Evolutionary conservation across 768 basidiomycete species (phyloP).

Genomic region (Termitomyces titanicus): DNA sequence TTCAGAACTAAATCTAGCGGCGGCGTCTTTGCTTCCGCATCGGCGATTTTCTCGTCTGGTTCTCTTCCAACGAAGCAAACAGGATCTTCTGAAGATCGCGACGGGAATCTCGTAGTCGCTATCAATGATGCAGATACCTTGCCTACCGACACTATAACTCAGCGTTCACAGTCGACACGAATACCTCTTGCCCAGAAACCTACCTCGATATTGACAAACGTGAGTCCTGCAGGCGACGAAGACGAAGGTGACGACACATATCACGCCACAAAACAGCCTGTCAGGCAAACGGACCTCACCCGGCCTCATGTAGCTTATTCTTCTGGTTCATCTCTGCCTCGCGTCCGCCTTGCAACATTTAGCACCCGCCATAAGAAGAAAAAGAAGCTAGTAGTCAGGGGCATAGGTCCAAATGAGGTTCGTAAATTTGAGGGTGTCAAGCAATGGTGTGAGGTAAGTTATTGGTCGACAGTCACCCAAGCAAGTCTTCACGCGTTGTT

Average conservation of each 20-base stretch:
- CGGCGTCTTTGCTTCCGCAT: slow-evolving; percentile 27
- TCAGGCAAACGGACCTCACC: slow-evolving; percentile 16
- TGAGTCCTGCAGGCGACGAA: slow-evolving; percentile 13
- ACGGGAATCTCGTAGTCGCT: slow-evolving; percentile 11
- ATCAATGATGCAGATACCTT: slow-evolving; percentile 6
- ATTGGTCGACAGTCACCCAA: not conserved
- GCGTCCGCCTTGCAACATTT: slow-evolving; percentile 35
- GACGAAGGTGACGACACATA: slow-evolving; percentile 26
- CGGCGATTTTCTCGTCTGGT: slow-evolving; percentile 24
- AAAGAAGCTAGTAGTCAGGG: slow-evolving; percentile 69
- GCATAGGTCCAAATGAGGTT: slow-evolving; percentile 57
- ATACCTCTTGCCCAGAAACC: slow-evolving; percentile 30
- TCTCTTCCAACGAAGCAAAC: slow-evolving; percentile 26
- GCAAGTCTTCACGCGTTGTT: not conserved
- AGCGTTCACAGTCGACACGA: slow-evolving; percentile 15
- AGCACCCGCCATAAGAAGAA: slow-evolving; percentile 43
- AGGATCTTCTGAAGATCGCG: slow-evolving; percentile 12
- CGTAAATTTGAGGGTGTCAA: slow-evolving; percentile 65
- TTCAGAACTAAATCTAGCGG: slow-evolving; percentile 28
- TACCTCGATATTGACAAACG: slow-evolving; percentile 19
- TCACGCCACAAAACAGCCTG: slow-evolving; percentile 3
- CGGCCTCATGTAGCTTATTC: slow-evolving; percentile 36
- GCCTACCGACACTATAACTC: slow-evolving; percentile 6
- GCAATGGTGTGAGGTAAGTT: slow-evolving; percentile 71
- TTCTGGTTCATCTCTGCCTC: slow-evolving; percentile 27